Evolutionary conservation across 352 stramenopile species (phyloP), one percentile per base, ranked within the genome.

Genomic region (Aphanomyces astaci): DNA sequence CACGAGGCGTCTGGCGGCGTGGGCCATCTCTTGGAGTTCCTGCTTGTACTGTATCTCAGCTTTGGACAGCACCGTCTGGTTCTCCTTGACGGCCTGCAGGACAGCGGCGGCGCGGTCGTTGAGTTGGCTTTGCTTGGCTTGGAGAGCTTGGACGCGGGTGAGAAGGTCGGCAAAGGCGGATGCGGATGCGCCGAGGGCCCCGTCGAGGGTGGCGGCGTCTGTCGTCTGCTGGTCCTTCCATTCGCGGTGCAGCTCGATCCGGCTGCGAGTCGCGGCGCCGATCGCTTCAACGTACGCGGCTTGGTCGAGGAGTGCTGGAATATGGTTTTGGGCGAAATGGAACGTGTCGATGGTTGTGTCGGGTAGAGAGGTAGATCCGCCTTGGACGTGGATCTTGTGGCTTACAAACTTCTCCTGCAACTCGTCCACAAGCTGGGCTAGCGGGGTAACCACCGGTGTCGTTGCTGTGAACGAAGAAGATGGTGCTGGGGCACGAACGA

Each of bases 81-180:
- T 94, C 66, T 94, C 85, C 73, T 89, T 90, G 30, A 90, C 77
- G 28, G 83, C 84, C 60, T 94, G 85, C 4, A 94, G 68, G 56
- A 88, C 79, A 1, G 83, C 83, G 0, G 85, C 85, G 0, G 85
- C 81, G n/a, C 85, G 83, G 69, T 87, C 88, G 49, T 82, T 80
- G 30, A 94, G 71, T 57, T 90, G 89, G 46, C 86, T 72, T 62
- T 94, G 85, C 46, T 84, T 78, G 0, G 81, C 78, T 71, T 88
- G 73, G 30, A 84, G 81, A 24, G 76, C 76, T 32, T 76, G 75
- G 70, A 89, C 79, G 68, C 89, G 89, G 31, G 76, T 64, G 46
- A 82, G 66, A 2, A 92, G 75, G 28, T 63, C 71, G 28, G 71
- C 73, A 39, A 89, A 75, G 36, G 74, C 74, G 22, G 70, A 55